Percentiles rank a stretch among this genome's conserved stretches.
Evolutionary conservation across 2,329 filamentous ascomycete genomes (phyloP).

Genomic region (Epichloe elymi): DNA sequence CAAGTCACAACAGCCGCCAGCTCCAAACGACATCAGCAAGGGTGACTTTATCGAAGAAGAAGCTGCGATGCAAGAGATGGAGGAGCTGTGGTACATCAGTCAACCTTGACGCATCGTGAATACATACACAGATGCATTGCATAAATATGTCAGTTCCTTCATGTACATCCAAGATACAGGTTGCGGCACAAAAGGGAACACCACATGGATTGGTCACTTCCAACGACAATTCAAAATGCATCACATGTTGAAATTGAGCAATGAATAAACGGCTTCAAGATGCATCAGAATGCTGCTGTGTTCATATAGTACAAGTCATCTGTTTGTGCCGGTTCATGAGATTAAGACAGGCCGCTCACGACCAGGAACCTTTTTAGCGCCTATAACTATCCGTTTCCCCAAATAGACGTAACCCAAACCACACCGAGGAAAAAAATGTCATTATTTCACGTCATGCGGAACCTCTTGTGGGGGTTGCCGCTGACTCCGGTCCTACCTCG

Average conservation of each 20-base stretch:
- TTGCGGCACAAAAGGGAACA: too few species aligned
- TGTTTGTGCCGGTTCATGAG: background rate
- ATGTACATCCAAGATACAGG: too few species aligned
- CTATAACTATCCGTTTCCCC: slow-evolving; percentile 3
- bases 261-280: background rate
- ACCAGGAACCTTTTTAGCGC: slow-evolving; percentile 6
- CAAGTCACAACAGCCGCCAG: background rate
- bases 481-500: slow-evolving; percentile 8
- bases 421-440: slow-evolving; percentile 5
- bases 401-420: slow-evolving; percentile 5
- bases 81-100: slow-evolving; percentile 28
- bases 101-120: background rate
- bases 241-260: too few species aligned
- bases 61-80: slow-evolving; percentile 54
- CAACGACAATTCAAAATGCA: too few species aligned
- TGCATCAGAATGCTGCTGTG: background rate
- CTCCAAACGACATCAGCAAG: slow-evolving; percentile 3
- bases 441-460: slow-evolving; percentile 11
- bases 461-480: slow-evolving; percentile 9
- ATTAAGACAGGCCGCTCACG: background rate
- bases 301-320: background rate
- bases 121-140: background rate
- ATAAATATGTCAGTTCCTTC: background rate
- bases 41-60: slow-evolving; percentile 48
- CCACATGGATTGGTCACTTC: too few species aligned